Base-by-base conservation (phyloP, 257 asterid species). In the Plantago elongata region DNA sequence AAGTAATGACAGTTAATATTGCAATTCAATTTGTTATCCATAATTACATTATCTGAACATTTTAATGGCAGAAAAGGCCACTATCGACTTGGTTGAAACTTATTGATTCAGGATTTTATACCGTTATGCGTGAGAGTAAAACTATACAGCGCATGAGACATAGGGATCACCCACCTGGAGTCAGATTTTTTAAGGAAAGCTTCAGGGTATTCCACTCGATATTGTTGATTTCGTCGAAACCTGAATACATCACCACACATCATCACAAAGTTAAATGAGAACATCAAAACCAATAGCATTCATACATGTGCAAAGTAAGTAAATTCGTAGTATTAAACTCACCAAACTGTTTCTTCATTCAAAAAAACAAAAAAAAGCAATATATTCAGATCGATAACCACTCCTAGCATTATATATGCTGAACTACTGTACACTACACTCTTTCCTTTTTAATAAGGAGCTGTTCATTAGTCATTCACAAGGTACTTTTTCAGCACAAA, bases 211-310 rank as follows among this genome's bases (percentile, higher is more conserved):
- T 89, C 92, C 69, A 88, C 78, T 9, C 84, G 81, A 77, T 75
- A 89, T 64, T 85, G 96, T 43, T 93, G 99, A 57, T 78, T 69
- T 95, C 99, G 89, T 48, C 97, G 91, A 67, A 80, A 89, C 76
- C 99, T 93, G 70, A 58, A 38, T 15, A 51, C 17, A 60, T 62
- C 34, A 60, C 40, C 65, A 72, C 51, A 8, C 61, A 74, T 48
- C 64, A 65, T 42, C 10, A 55, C 27, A 30, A 55, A 30, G 30
- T 13, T 13, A 48, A 15, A 49, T n/a, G 11, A 14, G 14, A 7
- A 48, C 54, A 49, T 13, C 22, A 14, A 4, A n/a, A n/a, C 22
- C 9, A 3, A 11, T 3, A 51, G 12, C 18, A 15, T 17, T 47
- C 51, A 47, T n/a, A 12, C 37, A 22, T 18, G 40, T 22, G 47